Conservation (phyloP, 202 grass and related monocot genomes). For the Carex sylvatica region DNA sequence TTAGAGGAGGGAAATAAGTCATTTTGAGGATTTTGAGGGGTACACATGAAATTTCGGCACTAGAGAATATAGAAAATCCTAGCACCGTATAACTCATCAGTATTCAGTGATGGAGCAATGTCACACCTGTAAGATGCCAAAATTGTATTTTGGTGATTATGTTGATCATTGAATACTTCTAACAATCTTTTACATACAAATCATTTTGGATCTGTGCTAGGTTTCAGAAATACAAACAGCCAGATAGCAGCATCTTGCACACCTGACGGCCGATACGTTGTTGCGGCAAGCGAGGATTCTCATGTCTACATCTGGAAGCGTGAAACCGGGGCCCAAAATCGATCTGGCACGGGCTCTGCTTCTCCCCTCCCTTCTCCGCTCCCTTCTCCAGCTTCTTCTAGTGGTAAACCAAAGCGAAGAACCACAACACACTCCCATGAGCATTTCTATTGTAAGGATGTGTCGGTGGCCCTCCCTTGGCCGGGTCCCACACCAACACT, state of each 20-base stretch:
- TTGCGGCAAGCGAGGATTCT: constrained; percentile 87
- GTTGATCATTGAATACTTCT: neutral
- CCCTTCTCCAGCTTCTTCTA: constrained; percentile 21
- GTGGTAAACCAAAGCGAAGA: constrained; percentile 53
- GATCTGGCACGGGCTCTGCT: neutral
- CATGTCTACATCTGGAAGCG: constrained; percentile 86
- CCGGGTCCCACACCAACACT: constrained; percentile 36
- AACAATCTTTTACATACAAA: neutral
- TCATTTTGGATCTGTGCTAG: constrained; percentile 28
- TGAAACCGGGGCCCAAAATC: constrained; percentile 10
- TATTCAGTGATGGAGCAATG: neutral
- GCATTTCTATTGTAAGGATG: constrained; percentile 84
- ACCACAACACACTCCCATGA: constrained; percentile 76
- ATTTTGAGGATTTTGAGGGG: too few species aligned
- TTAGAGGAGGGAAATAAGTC: too few species aligned
- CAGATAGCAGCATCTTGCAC: constrained; percentile 87
- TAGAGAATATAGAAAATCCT: neutral
- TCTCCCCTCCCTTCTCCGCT: constrained; percentile 21
- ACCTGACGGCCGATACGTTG: constrained; percentile 56
- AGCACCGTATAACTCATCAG: neutral
- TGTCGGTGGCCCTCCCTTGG: constrained; percentile 83
- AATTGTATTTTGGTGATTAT: neutral
- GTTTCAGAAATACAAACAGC: constrained; percentile 92
- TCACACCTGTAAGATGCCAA: neutral
- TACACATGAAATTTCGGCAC: neutral